Conservation (phyloP, 2,329 filamentous ascomycete genomes). For the Epichloe coenophiala region DNA sequence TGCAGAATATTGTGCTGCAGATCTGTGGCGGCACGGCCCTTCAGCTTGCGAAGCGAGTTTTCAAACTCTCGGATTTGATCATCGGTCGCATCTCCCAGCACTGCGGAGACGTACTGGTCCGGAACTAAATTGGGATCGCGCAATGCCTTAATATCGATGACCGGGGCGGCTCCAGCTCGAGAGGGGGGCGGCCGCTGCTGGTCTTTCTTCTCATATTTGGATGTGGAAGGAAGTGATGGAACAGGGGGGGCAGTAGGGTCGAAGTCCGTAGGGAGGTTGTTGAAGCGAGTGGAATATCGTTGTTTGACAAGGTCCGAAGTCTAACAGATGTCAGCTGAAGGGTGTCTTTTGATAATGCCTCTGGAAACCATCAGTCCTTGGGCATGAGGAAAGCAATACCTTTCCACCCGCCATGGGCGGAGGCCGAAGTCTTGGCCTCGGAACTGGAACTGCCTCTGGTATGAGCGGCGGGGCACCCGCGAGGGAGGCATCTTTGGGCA, state of each 20-base stretch:
- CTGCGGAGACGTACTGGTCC: constrained; percentile 62
- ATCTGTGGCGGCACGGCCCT: constrained; percentile 65
- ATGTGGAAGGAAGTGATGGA: constrained; percentile 49
- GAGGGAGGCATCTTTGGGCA: constrained; percentile 35
- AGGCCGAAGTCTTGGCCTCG: constrained; percentile 31
- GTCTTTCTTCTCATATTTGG: constrained; percentile 42
- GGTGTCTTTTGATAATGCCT: neutral
- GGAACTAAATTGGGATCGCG: constrained; percentile 66
- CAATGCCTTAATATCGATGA: constrained; percentile 64
- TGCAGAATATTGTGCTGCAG: constrained; percentile 93
- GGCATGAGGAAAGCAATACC: constrained; percentile 20
- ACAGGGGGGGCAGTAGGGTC: constrained; percentile 59
- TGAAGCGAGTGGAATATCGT: constrained; percentile 87
- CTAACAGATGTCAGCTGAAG: constrained; percentile 23
- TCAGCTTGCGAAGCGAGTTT: constrained; percentile 59
- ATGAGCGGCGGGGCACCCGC: constrained; percentile 11
- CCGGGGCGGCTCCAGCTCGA: constrained; percentile 41
- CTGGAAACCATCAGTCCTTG: neutral
- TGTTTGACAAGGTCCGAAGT: constrained; percentile 81
- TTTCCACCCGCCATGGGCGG: constrained; percentile 42
- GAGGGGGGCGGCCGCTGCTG: constrained; percentile 42
- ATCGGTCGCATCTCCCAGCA: constrained; percentile 75
- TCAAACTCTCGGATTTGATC: constrained; percentile 78
- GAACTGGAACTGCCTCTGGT: constrained; percentile 15
- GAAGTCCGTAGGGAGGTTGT: constrained; percentile 58